Percentiles rank a stretch among this genome's conserved stretches.
Conservation (phyloP, 305 asterid genomes). For the Solanum chacoense region DNA sequence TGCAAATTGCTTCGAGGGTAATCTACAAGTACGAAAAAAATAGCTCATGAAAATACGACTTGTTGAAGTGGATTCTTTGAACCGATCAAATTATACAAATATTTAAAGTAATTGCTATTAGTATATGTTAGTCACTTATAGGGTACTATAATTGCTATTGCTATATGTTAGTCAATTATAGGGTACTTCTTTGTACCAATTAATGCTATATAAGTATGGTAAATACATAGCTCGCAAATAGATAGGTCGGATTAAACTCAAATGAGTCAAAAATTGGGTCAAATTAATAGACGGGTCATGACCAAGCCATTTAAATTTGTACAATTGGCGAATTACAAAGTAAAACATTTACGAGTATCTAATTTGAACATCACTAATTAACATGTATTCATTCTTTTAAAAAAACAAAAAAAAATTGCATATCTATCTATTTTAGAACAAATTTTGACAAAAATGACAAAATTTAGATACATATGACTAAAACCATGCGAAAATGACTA, state of each 20-base stretch:
- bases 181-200: background rate
- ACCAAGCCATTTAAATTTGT: background rate
- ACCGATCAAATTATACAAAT: background rate
- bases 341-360: background rate
- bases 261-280: background rate
- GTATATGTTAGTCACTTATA: too few relatives aligned
- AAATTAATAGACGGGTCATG: background rate
- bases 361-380: background rate
- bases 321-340: background rate
- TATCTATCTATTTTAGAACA: background rate
- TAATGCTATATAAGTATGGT: background rate
- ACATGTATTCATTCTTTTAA: background rate
- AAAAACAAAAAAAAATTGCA: background rate
- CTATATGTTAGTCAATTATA: background rate
- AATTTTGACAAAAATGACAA: background rate
- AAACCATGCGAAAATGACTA: background rate
- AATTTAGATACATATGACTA: background rate
- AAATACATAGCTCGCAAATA: background rate
- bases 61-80: background rate
- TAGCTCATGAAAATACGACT: background rate
- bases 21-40: background rate
- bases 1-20: constrained; percentile 3
- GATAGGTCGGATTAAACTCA: background rate
- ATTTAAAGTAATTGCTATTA: background rate
- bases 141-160: too few relatives aligned